Evolutionary conservation across 805 yeast genomes (phyloP).

Genomic region (Saturnispora zaruensis): DNA sequence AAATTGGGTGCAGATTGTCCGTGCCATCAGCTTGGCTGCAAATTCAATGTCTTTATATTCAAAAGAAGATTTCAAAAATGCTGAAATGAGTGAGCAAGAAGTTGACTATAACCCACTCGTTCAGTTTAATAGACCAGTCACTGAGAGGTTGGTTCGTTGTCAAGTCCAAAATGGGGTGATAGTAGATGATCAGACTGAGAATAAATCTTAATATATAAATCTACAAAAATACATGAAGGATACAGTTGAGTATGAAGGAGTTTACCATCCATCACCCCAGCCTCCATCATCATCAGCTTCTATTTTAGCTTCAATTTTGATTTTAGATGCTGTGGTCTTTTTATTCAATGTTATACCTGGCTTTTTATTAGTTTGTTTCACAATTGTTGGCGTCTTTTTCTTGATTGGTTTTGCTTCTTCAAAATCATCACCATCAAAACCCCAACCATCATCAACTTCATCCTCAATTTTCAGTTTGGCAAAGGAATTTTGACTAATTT

Average conservation of each 20-base stretch:
- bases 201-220: background rate
- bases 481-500: slow-evolving; percentile 1
- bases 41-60: slow-evolving; percentile 39
- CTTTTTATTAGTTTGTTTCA: background rate
- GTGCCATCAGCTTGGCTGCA: slow-evolving; percentile 54
- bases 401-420: slow-evolving; percentile 1
- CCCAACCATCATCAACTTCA: slow-evolving; percentile 27
- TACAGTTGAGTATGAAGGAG: background rate
- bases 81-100: slow-evolving; percentile 4
- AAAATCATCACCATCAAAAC: slow-evolving; percentile 20
- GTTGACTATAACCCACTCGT: background rate
- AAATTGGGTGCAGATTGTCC: slow-evolving; percentile 57
- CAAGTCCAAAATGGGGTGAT: slow-evolving; percentile 36
- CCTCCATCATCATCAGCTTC: slow-evolving; percentile 32
- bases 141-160: slow-evolving; percentile 59
- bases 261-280: slow-evolving; percentile 40
- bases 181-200: no score
- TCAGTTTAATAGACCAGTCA: slow-evolving; percentile 35
- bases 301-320: slow-evolving; percentile 27
- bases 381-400: slow-evolving; percentile 1
- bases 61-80: slow-evolving; percentile 34
- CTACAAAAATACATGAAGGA: background rate
- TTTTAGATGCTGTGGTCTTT: slow-evolving; percentile 16
- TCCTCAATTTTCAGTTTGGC: slow-evolving; percentile 14
- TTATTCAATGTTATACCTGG: slow-evolving; percentile 2